Evolutionary conservation across 108 stramenopile genomes (phyloP).

Genomic region (Pseudonitzschia multiseries): DNA sequence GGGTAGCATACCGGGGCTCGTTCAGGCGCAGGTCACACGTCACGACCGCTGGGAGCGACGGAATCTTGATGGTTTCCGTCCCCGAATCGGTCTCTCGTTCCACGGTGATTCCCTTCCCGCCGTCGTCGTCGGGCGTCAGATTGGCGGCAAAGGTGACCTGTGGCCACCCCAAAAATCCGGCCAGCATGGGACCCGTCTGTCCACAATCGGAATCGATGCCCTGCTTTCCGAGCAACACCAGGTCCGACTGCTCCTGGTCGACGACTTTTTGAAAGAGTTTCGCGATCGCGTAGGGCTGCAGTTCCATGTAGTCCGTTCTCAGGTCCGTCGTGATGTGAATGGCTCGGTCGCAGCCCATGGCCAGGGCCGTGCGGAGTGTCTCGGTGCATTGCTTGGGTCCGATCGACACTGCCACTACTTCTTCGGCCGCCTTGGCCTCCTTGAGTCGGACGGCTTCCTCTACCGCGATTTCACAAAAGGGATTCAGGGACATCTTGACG

Average conservation of each 20-base stretch:
- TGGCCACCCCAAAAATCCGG: slow-evolving; percentile 93
- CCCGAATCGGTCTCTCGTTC: slow-evolving; percentile 98
- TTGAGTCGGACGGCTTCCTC: slow-evolving; percentile 99
- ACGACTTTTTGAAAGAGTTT: slow-evolving; percentile 77
- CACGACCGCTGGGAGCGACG: slow-evolving; percentile 88
- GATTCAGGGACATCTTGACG: slow-evolving; percentile 99
- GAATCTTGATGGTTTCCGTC: slow-evolving; percentile 75
- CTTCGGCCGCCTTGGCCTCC: slow-evolving; percentile 80
- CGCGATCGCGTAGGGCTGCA: slow-evolving; percentile 96
- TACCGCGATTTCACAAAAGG: slow-evolving; percentile 98
- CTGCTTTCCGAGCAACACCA: slow-evolving; percentile 98
- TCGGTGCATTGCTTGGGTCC: slow-evolving; percentile 98
- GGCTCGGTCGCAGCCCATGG: slow-evolving; percentile 88
- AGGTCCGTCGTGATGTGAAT: slow-evolving; percentile 94
- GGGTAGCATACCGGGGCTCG: slow-evolving; percentile 97
- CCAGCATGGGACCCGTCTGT: slow-evolving; percentile 89
- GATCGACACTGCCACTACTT: slow-evolving; percentile 94
- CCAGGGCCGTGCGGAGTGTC: slow-evolving; percentile 90
- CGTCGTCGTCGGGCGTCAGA: slow-evolving; percentile 64
- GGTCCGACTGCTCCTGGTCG: slow-evolving; percentile 82
- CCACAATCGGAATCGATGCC: slow-evolving; percentile 96
- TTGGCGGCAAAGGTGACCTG: slow-evolving; percentile 98
- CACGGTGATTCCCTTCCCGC: slow-evolving; percentile 66
- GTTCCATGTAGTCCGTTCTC: slow-evolving; percentile 91
- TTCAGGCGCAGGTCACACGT: slow-evolving; percentile 98